These are phyloP conservation scores for Gnomoniopsis sp. DNA, from an alignment of 2,329 filamentous ascomycete genomes.

Conservation along the genomic window DNA sequence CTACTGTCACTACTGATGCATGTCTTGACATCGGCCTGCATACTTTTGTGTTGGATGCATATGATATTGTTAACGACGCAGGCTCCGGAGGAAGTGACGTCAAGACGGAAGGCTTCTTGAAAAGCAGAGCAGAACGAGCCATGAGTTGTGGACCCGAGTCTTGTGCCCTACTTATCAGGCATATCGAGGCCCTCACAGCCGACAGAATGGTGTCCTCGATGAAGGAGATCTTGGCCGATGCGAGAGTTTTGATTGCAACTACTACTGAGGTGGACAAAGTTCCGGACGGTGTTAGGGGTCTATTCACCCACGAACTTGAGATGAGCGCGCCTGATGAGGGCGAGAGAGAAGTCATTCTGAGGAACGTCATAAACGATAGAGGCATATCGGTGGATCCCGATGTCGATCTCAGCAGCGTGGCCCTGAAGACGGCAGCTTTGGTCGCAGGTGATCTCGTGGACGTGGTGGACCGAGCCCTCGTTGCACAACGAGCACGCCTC, in stretches of 20 bases:
- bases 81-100: conserved; percentile 83
- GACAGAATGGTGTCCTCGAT: conserved; percentile 85
- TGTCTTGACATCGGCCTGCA: conserved; percentile 89
- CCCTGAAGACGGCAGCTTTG: conserved; percentile 90
- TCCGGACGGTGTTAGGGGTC: conserved; percentile 79
- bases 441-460: conserved; percentile 94
- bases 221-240: conserved; percentile 76
- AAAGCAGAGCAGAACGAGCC: conserved; percentile 82
- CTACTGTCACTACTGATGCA: conserved; percentile 70
- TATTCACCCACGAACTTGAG: conserved; percentile 95
- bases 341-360: conserved; percentile 84
- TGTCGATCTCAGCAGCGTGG: conserved; percentile 80
- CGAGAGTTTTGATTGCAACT: conserved; percentile 83
- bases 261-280: conserved; percentile 95
- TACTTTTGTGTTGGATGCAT: conserved; percentile 83
- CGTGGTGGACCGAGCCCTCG: conserved; percentile 83
- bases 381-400: conserved; percentile 76
- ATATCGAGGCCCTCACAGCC: conserved; percentile 86
- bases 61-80: conserved; percentile 91
- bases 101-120: conserved; percentile 88
- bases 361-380: conserved; percentile 71
- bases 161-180: conserved; percentile 80
- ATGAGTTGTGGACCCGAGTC: conserved; percentile 82
- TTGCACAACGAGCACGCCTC: conserved; percentile 72
- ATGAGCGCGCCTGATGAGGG: conserved; percentile 89